Percentiles rank a stretch among this genome's conserved stretches.
Evolutionary conservation across 140 eudicot species (phyloP).

Genomic region (Cichorium intybus): DNA sequence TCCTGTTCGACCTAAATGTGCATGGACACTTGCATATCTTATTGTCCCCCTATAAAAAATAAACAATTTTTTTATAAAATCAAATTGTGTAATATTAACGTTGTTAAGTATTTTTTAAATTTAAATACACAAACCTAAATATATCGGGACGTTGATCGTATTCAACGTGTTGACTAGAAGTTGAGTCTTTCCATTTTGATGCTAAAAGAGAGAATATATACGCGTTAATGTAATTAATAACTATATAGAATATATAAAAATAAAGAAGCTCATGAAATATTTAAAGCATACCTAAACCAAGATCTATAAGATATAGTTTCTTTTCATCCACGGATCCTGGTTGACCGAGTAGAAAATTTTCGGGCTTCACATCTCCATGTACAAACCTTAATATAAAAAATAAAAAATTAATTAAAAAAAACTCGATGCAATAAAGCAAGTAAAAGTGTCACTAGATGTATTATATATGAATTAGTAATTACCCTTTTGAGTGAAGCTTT

Average conservation of each 20-base stretch:
- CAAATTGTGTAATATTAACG: not conserved
- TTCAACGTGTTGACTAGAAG: slow-evolving; percentile 94
- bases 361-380: slow-evolving; percentile 99
- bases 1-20: slow-evolving; percentile 89
- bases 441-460: not conserved
- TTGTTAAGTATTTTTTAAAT: too few species aligned
- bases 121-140: slow-evolving; percentile 62
- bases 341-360: slow-evolving; percentile 95
- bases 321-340: slow-evolving; percentile 92
- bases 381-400: slow-evolving; percentile 57
- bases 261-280: not conserved
- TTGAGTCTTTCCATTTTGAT: slow-evolving; percentile 89
- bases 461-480: slow-evolving; percentile 7
- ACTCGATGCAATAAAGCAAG: slow-evolving; percentile 8
- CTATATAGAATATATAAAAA: not conserved
- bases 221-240: slow-evolving; percentile 2
- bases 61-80: not conserved
- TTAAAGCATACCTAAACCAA: slow-evolving; percentile 78
- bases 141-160: slow-evolving; percentile 99
- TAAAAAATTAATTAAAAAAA: not conserved
- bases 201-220: slow-evolving; percentile 46
- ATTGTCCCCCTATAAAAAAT: slow-evolving; percentile 68
- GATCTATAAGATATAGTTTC: slow-evolving; percentile 95
- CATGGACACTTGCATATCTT: slow-evolving; percentile 92
- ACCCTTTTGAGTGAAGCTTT: slow-evolving; percentile 98